Evolutionary conservation across 495 filamentous ascomycete genomes (phyloP), one percentile per base, ranked within the genome.

Genomic region (Podospora appendiculata): DNA sequence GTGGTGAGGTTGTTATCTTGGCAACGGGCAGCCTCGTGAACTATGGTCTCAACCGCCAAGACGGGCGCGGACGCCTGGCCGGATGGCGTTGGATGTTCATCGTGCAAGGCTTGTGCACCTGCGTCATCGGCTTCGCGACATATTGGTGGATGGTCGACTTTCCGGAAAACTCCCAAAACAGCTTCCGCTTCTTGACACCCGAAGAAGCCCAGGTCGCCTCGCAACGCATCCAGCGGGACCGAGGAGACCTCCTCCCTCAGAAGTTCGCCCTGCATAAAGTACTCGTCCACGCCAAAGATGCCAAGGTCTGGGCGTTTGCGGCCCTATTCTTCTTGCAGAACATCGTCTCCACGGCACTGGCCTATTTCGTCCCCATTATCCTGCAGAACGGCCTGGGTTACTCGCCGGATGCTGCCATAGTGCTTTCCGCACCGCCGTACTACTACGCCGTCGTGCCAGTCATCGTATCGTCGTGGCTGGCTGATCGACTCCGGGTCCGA

Each of bases 131-230:
- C 6, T 56, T 87, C n/a, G 48, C 75, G 4, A 89, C 84, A 0
- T 90, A 85, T 57, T 85, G 81, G 70, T 89, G 84, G 85, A 89
- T 90, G 63, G 74, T 90, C 25, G 87, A 89, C 57, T 92, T 92
- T 55, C 87, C 87, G 0, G 86, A 90, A 48, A 78, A 83, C 8
- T 73, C 82, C 0, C 72, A 79, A 45, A 65, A 65, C 4, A 84
- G 80, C 63, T 83, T 85, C 56, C 67, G 52, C 48, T 90, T 90
- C 59, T 71, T 90, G 19, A 78, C 77, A 8, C 53, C 75, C 3
- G 67, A 72, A 14, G 86, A 88, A 62, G 75, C 77, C 6, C 64
- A 70, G 10, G 53, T 87, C 6, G 79, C 83, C 7, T 63, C 79
- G 4, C 70, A 69, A 13, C 70, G 83, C 16, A 85, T 89, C 54